Percentiles rank a stretch among this genome's conserved stretches.
Conservation (phyloP, 257 asterid species). For the Apocynum venetum region DNA sequence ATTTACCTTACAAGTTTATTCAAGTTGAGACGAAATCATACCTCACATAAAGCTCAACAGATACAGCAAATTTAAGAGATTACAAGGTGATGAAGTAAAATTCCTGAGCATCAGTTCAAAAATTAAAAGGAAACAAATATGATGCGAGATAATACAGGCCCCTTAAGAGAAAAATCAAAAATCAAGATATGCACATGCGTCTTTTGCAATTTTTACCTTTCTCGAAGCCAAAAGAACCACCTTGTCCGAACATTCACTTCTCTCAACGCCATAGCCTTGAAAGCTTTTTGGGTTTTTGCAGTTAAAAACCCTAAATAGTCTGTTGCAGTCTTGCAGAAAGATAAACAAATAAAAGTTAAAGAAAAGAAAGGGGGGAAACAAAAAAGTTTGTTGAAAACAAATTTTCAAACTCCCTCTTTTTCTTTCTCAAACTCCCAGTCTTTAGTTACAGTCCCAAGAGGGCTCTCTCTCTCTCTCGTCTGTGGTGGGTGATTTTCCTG, state of each 20-base stretch:
- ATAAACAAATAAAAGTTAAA: constrained; percentile 8
- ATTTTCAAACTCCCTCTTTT: constrained; percentile 22
- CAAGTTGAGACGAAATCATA: not conserved
- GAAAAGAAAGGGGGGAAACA: constrained; percentile 7
- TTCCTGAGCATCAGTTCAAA: too few relatives aligned
- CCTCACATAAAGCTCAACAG: not conserved
- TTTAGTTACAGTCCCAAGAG: constrained; percentile 16
- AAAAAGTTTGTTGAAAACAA: constrained; percentile 25
- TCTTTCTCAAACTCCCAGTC: constrained; percentile 18
- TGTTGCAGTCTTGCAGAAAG: constrained; percentile 16
- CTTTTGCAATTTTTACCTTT: constrained; percentile 21
- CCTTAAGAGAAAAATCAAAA: not conserved
- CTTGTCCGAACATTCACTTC: constrained; percentile 22
- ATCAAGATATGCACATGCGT: not conserved
- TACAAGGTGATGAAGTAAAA: not conserved
- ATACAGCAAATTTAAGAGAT: not conserved
- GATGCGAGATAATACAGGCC: not conserved
- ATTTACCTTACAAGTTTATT: not conserved
- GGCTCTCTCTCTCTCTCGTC: not conserved
- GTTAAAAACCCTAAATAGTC: constrained; percentile 20
- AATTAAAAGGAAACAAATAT: not conserved
- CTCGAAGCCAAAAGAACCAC: constrained; percentile 25
- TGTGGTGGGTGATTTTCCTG: constrained; percentile 7
- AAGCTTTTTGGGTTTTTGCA: constrained; percentile 1
- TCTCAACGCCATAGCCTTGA: constrained; percentile 26